Base-by-base conservation (phyloP, 208 protist genomes). In the Crithidia thermophila region DNA sequence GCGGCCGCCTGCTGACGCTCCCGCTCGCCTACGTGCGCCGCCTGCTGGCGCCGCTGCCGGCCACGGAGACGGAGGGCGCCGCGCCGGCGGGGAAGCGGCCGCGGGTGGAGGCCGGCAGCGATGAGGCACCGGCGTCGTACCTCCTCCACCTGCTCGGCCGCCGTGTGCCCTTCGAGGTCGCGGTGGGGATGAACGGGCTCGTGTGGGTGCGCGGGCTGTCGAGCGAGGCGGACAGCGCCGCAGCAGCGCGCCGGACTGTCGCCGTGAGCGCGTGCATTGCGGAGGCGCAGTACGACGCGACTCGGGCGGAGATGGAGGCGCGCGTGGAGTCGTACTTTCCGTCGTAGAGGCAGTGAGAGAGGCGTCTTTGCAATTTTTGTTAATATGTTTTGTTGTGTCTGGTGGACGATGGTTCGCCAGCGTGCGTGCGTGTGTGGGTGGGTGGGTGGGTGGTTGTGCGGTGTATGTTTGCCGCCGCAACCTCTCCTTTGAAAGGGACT, bases 121-220 rank as follows among this genome's bases (percentile, higher is more conserved):
- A 4, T 14, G 63, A 65, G 36, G 70, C 80, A 30, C 79, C 81
- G 5, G 82, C 82, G 2, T 83, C 85, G 10, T 81, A 79, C 51
- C 66, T 96, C n/a, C 67, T 96, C 7, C 46, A 70, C 8, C 37
- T 82, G 7, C 72, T 96, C 20, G 86, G 88, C 8, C 55, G 59
- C 30, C 76, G 80, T 18, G 84, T 88, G 5, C 80, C 88, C 33
- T 96, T 91, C 58, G 88, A 96, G 40, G 71, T 87, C 3, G 85
- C 78, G 42, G 72, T 94, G 20, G 91, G 91, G 10, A 50, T 87
- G 39, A 96, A 96, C 51, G 91, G 91, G 3, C 58, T 88, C 0
- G 86, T 93, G 70, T 96, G 88, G 86, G 87, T 96, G 46, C 74
- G 78, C 18, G 91, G 84, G n/a, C 72, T 79, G 37, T 20, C 66